A percentile compares a stretch with the other conserved stretches of the same genome.
These are phyloP conservation scores for Nakazawaea wyomingensis DNA, from an alignment of 805 yeast species.

Conservation along the genomic window DNA sequence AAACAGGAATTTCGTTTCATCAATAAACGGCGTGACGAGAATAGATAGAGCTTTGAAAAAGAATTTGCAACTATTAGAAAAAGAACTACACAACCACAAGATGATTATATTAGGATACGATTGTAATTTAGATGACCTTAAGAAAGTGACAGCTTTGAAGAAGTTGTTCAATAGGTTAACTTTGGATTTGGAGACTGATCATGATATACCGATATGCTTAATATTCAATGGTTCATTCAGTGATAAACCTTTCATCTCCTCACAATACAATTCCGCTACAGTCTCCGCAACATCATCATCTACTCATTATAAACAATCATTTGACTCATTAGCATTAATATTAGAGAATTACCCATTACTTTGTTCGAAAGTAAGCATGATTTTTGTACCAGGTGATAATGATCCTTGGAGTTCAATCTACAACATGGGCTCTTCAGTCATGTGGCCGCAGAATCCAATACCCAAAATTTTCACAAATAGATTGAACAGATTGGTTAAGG, in stretches of 20 bases:
- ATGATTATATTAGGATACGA: slow-evolving; percentile 74
- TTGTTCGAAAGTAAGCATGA: slow-evolving; percentile 46
- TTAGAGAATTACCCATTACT: slow-evolving; percentile 56
- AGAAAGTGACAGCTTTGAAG: slow-evolving; percentile 56
- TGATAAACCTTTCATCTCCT: slow-evolving; percentile 57
- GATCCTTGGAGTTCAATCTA: slow-evolving; percentile 89
- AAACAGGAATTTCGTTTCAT: slow-evolving; percentile 5
- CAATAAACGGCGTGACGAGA: slow-evolving; percentile 32
- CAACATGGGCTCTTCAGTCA: slow-evolving; percentile 50
- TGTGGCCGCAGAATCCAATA: slow-evolving; percentile 71
- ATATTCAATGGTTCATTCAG: slow-evolving; percentile 79
- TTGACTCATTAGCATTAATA: slow-evolving; percentile 68
- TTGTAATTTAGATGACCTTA: slow-evolving; percentile 55
- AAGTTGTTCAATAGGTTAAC: slow-evolving; percentile 56
- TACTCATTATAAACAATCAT: slow-evolving; percentile 55
- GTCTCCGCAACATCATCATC: slow-evolving; percentile 47
- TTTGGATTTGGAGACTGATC: slow-evolving; percentile 33
- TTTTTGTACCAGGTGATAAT: slow-evolving; percentile 82
- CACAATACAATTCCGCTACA: slow-evolving; percentile 36
- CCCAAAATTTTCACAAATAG: slow-evolving; percentile 71
- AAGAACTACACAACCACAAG: slow-evolving; percentile 47
- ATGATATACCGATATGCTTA: slow-evolving; percentile 56
- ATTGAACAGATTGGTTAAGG: slow-evolving; percentile 51
- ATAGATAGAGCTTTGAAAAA: slow-evolving; percentile 56
- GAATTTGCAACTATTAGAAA: slow-evolving; percentile 53